phyloP scores from a whole-genome alignment of 1,139 yeast species.

The Kodamaea derodonti region DNA sequence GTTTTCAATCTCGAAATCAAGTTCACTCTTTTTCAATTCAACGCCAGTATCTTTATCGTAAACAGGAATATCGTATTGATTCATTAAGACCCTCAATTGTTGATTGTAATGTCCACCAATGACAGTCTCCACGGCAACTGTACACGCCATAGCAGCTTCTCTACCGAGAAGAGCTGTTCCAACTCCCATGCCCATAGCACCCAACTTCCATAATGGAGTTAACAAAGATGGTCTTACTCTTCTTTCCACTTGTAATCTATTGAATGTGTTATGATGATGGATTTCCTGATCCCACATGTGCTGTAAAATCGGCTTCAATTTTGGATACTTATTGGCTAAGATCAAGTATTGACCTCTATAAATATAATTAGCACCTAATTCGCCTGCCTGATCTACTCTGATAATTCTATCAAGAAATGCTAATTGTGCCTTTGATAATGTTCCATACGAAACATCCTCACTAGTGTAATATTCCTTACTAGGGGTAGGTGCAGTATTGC shows the following conservation, averaged over 20 bases:
- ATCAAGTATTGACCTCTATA: constrained; percentile 88
- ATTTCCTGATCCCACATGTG: constrained; percentile 99
- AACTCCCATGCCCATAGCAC: constrained; percentile 83
- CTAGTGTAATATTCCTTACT: constrained; percentile 11
- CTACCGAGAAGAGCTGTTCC: constrained; percentile 84
- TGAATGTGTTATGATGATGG: constrained; percentile 84
- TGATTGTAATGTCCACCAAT: constrained; percentile 95
- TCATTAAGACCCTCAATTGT: constrained; percentile 73
- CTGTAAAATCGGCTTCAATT: constrained; percentile 64
- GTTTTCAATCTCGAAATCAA: constrained; percentile 24
- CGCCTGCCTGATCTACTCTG: constrained; percentile 97
- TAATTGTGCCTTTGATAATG: constrained; percentile 55
- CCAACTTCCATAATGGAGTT: constrained; percentile 91
- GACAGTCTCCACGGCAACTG: constrained; percentile 98
- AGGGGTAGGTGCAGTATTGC: not conserved
- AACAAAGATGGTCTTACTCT: constrained; percentile 87
- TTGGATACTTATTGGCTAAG: constrained; percentile 65
- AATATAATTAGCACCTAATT: constrained; percentile 93
- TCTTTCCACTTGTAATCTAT: constrained; percentile 66
- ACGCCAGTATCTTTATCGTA: constrained; percentile 42
- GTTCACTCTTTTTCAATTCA: constrained; percentile 18
- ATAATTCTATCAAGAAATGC: constrained; percentile 74
- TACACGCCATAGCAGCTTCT: constrained; percentile 99
- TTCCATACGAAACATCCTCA: constrained; percentile 32
- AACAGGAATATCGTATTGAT: constrained; percentile 50